Evolutionary conservation across 1,284 basidiomycete genomes (phyloP).

Genomic region (Meripilus lineatus): DNA sequence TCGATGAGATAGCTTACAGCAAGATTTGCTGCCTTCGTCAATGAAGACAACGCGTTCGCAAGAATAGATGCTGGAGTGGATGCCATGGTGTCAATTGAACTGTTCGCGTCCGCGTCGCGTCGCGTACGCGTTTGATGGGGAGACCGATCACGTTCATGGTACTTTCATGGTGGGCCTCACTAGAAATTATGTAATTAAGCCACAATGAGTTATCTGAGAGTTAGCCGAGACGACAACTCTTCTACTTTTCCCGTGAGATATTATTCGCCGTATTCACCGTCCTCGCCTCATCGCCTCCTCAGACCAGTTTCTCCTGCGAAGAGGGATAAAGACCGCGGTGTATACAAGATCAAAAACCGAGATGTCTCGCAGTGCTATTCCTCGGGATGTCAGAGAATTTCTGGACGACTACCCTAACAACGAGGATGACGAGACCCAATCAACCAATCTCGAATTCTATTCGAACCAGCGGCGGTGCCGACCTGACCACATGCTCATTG

Average conservation of each 20-base stretch:
- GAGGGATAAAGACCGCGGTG: too few species aligned
- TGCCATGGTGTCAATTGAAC: too few species aligned
- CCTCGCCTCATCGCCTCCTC: too few species aligned
- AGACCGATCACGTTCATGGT: neutral
- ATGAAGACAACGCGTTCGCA: constrained; percentile 24
- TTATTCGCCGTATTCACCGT: too few species aligned
- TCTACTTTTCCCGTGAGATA: neutral
- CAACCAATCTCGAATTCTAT: constrained; percentile 63
- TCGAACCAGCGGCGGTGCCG: constrained; percentile 48
- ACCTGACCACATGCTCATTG: constrained; percentile 58
- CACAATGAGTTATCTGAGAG: too few species aligned
- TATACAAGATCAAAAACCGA: too few species aligned
- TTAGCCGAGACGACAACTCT: neutral
- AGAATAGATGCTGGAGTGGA: constrained; percentile 18
- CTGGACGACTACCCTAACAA: constrained; percentile 53
- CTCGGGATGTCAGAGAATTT: constrained; percentile 58
- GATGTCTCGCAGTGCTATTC: too few species aligned
- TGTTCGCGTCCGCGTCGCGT: neutral
- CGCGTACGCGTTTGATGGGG: neutral
- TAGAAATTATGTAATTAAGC: neutral
- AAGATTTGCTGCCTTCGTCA: constrained; percentile 23
- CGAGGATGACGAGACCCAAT: constrained; percentile 33
- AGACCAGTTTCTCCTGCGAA: too few species aligned
- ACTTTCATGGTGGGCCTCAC: neutral
- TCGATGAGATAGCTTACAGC: constrained; percentile 17